Evolutionary conservation across 345 rosid genomes (phyloP), one percentile per base, ranked within the genome.

Genomic region (Eucalyptus sp.): DNA sequence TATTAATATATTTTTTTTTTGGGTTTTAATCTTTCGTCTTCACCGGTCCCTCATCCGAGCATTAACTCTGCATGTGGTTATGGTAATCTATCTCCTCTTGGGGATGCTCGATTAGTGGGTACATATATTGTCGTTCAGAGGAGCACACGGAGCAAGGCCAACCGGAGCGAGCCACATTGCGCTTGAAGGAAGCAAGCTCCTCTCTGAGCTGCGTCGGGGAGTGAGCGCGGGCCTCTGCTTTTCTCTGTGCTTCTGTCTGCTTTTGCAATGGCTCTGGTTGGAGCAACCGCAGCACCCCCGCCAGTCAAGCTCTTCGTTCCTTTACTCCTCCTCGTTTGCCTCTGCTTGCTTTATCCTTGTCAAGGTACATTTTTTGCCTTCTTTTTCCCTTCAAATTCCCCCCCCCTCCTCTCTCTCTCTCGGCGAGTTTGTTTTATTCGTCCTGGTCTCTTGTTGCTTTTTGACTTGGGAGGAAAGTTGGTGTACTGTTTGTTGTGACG

Each of bases 101-200:
- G 48, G 44, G 27, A 10, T 76, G 16, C 48, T 76, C 6, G 29
- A 52, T 52, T 10, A 20, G 48, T 76, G 46, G 46, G 84, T 41
- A 11, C 84, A 41, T 41, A 76, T 76, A 22, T 41, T 25, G 15
- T 41, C 84, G 84, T 22, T 41, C 84, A 20, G 83, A 76, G 83
- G 14, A 50, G 56, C 93, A 89, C 95, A 90, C 88, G 92, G 87
- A 91, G 85, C 92, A 90, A 94, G 95, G 87, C 96, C 96, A 95
- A 89, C 91, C 94, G 89, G 89, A 62, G 91, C 87, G 62, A 93
- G 92, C 94, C 95, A 93, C 93, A 91, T 92, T 89, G 91, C 89
- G 88, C 84, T 76, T 41, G 90, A 66, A 88, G 86, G 88, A 89
- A 91, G 87, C 66, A 88, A 88, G 50, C 64, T 33, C 20, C 29